Evolutionary conservation across 805 yeast genomes (phyloP), one percentile per base, ranked within the genome.

Genomic region (Saturnispora silvae): DNA sequence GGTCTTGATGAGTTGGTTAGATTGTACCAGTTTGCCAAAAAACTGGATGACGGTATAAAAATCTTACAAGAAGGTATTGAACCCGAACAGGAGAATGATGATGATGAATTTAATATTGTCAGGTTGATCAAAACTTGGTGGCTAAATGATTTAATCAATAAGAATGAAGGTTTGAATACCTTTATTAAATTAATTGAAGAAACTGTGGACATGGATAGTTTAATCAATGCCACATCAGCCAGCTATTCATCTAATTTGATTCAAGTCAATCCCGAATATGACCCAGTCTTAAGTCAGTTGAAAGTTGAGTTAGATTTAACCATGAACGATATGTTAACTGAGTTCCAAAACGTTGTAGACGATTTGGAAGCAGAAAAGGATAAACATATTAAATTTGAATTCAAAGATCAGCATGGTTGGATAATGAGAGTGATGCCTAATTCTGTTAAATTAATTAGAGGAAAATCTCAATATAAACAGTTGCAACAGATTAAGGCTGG

Each of bases 401-500:
- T 81, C 38, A 95, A 89, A 53, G 81, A 72, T 44, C 74, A 71
- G 20, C 94, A 84, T 56, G 96, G 96, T 16, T 87, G 95, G 94
- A 85, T 96, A 56, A 74, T 89, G 68, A 68, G 97, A 48, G 71
- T 92, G 17, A 92, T 98, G 1, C 72, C 98, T 56, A 78, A 75
- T 39, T 97, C 92, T 51, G 87, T 95, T 2, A 67, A 80, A 9
- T 78, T 81, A 16, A 64, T 92, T 41, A 72, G 97, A 48, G 72
- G 70, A 10, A 44, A 44, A 27, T 65, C 64, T 40, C 68, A 72
- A 28, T 87, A 78, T 53, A 69, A 69, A 35, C 96, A 92, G 56
- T 64, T 89, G 31, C 82, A 86, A 35, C 89, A 96, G 0, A 94
- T 85, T 22, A 92, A 92, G 54, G 95, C 96, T 2, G 99, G 99